Conservation (phyloP, 2,329 filamentous ascomycete species). For the Polychaeton citri region DNA sequence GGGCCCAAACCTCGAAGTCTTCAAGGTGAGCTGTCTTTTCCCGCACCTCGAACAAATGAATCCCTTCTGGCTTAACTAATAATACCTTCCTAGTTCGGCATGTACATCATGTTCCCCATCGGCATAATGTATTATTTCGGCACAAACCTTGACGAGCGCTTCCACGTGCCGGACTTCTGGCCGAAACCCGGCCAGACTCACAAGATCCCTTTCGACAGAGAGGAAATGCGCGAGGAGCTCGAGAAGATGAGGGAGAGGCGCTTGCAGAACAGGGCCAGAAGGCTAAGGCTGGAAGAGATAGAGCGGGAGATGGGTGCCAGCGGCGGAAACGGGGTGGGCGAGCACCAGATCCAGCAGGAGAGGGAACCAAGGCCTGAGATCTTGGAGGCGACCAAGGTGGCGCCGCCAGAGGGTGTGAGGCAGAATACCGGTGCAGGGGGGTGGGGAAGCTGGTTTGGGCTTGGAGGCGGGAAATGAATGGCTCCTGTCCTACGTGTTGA, state of each 20-base stretch:
- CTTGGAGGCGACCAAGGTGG: slow-evolving; percentile 12
- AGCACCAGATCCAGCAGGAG: slow-evolving; percentile 11
- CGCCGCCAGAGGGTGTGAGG: slow-evolving; percentile 11
- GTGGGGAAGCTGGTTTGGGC: slow-evolving; percentile 9
- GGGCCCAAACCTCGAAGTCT: slow-evolving; percentile 82
- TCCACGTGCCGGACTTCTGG: slow-evolving; percentile 87
- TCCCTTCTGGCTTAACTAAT: no score
- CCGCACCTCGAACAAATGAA: slow-evolving; percentile 1
- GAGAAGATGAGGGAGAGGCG: slow-evolving; percentile 49
- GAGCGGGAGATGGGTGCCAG: no score
- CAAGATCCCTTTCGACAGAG: slow-evolving; percentile 59
- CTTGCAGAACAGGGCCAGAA: slow-evolving; percentile 33
- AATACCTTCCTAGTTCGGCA: slow-evolving; percentile 71
- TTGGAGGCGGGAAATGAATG: not conserved
- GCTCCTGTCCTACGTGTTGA: no score
- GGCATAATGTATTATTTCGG: slow-evolving; percentile 99
- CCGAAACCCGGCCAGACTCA: slow-evolving; percentile 68
- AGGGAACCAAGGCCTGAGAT: slow-evolving; percentile 11
- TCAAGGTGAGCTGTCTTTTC: slow-evolving; percentile 53
- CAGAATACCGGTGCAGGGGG: slow-evolving; percentile 7
- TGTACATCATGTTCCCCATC: slow-evolving; percentile 98
- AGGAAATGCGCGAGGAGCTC: slow-evolving; percentile 74
- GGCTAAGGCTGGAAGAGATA: slow-evolving; percentile 27
- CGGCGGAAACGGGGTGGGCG: slow-evolving; percentile 11
- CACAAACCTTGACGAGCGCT: slow-evolving; percentile 88